These are phyloP conservation scores for Aspergillus brunneoviolaceus DNA, from an alignment of 2,329 filamentous ascomycete genomes.

Conservation along the genomic window DNA sequence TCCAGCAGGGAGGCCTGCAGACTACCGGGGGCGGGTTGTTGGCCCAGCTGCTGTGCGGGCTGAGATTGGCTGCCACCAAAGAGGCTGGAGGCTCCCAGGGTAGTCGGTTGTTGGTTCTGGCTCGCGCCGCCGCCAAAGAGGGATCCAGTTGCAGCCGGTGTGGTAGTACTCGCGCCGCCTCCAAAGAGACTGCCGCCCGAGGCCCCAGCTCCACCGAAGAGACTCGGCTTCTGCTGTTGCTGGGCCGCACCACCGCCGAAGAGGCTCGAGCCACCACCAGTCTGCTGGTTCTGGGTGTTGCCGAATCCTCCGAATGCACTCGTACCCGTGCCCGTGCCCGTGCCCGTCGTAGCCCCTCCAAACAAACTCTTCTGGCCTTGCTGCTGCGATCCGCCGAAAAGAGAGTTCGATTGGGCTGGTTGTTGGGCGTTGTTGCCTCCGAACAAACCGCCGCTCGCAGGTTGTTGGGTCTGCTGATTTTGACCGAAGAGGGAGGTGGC, in stretches of 20 bases:
- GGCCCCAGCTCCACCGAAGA: conserved; percentile 52
- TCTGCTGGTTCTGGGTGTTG: conserved; percentile 43
- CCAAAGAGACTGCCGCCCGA: conserved; percentile 48
- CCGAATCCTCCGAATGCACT: conserved; percentile 43
- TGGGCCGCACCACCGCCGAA: conserved; percentile 50
- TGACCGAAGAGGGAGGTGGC: conserved; percentile 39
- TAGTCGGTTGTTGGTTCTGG: conserved; percentile 36
- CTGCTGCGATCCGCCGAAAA: conserved; percentile 39
- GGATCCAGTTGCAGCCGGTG: conserved; percentile 47
- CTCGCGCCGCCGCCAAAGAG: conserved; percentile 55
- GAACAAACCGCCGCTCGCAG: conserved; percentile 42
- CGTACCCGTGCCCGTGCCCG: conserved; percentile 26
- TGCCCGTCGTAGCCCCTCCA: conserved; percentile 42
- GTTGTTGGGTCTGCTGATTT: conserved; percentile 34
- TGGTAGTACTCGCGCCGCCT: conserved; percentile 21
- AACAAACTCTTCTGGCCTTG: conserved; percentile 38
- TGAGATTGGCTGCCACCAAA: conserved; percentile 57
- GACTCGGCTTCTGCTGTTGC: conserved; percentile 56
- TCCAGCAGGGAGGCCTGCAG: conserved; percentile 79
- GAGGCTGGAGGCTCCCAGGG: conserved; percentile 43
- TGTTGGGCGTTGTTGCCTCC: conserved; percentile 33
- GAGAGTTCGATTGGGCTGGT: conserved; percentile 32
- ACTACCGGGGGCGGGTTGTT: conserved; percentile 43
- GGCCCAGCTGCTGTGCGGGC: conserved; percentile 51
- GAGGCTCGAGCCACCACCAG: conserved; percentile 37